Evolutionary conservation across 768 basidiomycete species (phyloP).

Genomic region (Russula abietina): DNA sequence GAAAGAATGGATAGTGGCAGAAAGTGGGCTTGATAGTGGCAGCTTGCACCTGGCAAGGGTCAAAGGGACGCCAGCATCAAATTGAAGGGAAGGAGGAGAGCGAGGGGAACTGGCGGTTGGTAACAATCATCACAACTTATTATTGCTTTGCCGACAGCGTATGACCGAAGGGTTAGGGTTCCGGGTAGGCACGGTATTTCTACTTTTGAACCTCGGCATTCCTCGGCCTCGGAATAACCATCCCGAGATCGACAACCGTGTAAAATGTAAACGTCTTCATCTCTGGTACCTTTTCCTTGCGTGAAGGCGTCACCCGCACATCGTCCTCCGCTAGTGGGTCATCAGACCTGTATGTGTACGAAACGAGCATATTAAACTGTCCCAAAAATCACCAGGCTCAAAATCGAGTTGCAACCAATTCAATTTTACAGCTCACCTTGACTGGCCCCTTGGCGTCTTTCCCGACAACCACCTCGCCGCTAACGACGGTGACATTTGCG

Average conservation of each 20-base stretch:
- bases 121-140: neutral
- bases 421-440: constrained; percentile 48
- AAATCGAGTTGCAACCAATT: neutral
- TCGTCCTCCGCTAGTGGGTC: constrained; percentile 67
- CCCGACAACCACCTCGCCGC: constrained; percentile 81
- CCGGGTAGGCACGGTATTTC: neutral
- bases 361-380: constrained; percentile 91
- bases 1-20: constrained; percentile 14
- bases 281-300: constrained; percentile 50
- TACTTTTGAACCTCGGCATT: neutral
- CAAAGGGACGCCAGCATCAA: constrained; percentile 23
- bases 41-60: constrained; percentile 43
- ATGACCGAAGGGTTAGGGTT: constrained; percentile 14
- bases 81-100: neutral
- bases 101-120: neutral
- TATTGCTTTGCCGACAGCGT: too few relatives aligned
- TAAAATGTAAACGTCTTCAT: constrained; percentile 90
- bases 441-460: constrained; percentile 72
- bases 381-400: neutral
- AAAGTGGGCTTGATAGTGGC: constrained; percentile 22
- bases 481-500: constrained; percentile 84
- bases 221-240: constrained; percentile 46
- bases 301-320: constrained; percentile 34
- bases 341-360: constrained; percentile 91
- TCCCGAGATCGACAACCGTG: constrained; percentile 73